Conservation (phyloP, 2,329 filamentous ascomycete species). For the Coleophoma crateriformis region DNA sequence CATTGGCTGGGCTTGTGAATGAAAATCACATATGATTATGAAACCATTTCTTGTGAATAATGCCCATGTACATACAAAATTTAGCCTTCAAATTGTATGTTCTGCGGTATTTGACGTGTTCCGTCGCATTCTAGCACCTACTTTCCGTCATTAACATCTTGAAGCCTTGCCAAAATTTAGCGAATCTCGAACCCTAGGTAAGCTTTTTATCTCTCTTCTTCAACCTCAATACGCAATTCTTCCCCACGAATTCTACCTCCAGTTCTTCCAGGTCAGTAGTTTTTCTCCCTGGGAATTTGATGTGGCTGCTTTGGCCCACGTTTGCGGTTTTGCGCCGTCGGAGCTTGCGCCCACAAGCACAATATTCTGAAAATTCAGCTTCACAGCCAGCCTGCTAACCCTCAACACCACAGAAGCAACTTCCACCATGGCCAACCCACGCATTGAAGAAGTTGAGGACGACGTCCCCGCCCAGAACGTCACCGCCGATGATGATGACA, state of each 20-base stretch:
- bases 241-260: neutral
- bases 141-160: neutral
- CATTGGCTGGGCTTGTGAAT: neutral
- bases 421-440: conserved; percentile 87
- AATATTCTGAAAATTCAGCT: conserved; percentile 15
- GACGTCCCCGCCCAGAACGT: conserved; percentile 80
- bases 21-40: neutral
- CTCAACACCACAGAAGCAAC: conserved; percentile 25
- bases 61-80: no score
- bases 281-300: neutral
- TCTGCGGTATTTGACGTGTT: no score
- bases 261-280: conserved; percentile 10
- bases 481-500: conserved; percentile 65
- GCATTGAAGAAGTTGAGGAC: conserved; percentile 95
- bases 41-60: no score
- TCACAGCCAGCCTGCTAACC: conserved; percentile 16
- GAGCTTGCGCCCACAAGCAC: conserved; percentile 16
- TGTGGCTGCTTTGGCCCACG: no score
- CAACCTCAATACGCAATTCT: neutral
- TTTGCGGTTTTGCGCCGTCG: no score
- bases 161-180: conserved; percentile 1
- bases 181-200: conserved; percentile 4
- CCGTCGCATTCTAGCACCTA: no score
- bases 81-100: no score
- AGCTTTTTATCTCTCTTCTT: neutral